Evolutionary conservation across 441 rosid genomes (phyloP), one percentile per base, ranked within the genome.

Genomic region (Populus hybrid): DNA sequence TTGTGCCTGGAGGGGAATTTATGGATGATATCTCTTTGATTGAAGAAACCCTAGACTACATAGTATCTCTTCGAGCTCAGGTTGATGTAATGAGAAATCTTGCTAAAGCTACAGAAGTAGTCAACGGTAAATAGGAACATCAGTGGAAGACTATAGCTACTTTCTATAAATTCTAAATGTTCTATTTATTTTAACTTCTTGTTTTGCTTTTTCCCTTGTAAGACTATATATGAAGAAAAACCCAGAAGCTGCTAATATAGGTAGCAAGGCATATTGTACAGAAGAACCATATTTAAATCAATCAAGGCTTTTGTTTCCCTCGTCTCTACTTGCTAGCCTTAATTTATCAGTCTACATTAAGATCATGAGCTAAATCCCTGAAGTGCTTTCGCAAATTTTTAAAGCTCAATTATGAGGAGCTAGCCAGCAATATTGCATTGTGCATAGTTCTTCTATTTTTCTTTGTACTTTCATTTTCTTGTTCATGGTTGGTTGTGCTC

Each of bases 31-130:
- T 81, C 11, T 83, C 85, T 71, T 84, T 95, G 86, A 85, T 95
- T 73, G 83, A 80, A 84, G 98, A 95, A 88, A 88, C 97, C 88
- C 90, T 95, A 85, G 99, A 93, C 74, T 94, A 95, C 80, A 85
- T 95, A 21, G 67, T 88, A 26, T 88, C 89, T 67, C 94, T 95
- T 69, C 91, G 81, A 77, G 92, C 90, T 71, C 98, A 93, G 79
- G 92, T 95, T 71, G 94, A 89, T 82, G 94, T 87, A 63, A 95
- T 95, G 98, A 84, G 89, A 72, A 80, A 83, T 66, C 78, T 95
- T 65, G 93, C 88, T 50, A 73, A 72, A 29, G 82, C 83, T 20
- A 77, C 86, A 26, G 90, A 84, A 79, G 66, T 72, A 18, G 45
- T 77, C 67, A 76, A 69, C 36, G 61, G 80, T 80, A 79, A 86